Conservation (phyloP, 345 rosid genomes). For the Atalantia buxifolia region DNA sequence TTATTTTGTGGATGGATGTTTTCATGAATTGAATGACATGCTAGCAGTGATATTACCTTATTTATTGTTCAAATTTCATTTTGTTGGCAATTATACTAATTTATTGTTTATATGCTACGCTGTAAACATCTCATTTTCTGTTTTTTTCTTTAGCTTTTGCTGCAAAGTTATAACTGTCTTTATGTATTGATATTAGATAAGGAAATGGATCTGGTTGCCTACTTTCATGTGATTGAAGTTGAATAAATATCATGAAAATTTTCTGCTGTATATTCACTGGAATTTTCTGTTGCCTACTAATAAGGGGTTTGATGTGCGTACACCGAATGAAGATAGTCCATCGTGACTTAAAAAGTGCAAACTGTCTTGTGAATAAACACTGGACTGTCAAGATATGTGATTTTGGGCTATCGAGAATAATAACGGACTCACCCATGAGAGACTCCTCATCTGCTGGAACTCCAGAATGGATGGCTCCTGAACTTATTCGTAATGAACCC, state of each 20-base stretch:
- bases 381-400: constrained; percentile 94
- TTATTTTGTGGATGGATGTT: background rate
- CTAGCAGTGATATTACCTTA: background rate
- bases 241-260: background rate
- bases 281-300: constrained; percentile 8
- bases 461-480: constrained; percentile 99
- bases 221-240: background rate
- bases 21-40: background rate
- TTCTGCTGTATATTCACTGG: constrained; percentile 1
- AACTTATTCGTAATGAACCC: constrained; percentile 84
- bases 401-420: constrained; percentile 92
- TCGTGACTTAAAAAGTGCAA: constrained; percentile 82
- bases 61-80: background rate
- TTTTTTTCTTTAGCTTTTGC: background rate
- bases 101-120: background rate
- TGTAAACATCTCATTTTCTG: background rate
- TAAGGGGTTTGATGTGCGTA: constrained; percentile 97
- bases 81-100: too few relatives aligned
- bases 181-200: background rate
- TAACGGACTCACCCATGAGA: constrained; percentile 64
- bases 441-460: constrained; percentile 94
- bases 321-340: constrained; percentile 97
- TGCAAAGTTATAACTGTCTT: background rate
- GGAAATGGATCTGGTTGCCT: background rate
- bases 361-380: constrained; percentile 90